These are phyloP conservation scores for Amborella trichopoda DNA, from an alignment of 164 flowering plant species.

Conservation along the genomic window DNA sequence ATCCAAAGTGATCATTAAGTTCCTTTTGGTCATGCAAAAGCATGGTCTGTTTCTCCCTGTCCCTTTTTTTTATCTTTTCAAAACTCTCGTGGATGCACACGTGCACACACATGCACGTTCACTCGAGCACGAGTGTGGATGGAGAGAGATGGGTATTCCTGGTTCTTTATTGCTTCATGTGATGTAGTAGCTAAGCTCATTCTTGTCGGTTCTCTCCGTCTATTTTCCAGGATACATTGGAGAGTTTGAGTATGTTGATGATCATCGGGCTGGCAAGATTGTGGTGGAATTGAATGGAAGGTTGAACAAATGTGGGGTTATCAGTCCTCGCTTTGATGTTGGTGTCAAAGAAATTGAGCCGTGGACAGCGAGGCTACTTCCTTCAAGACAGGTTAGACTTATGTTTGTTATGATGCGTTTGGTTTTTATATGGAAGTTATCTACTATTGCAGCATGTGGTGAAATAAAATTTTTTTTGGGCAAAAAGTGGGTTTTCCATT, in stretches of 20 bases:
- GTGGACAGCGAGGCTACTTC: slow-evolving; percentile 25
- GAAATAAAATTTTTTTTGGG: too few relatives aligned
- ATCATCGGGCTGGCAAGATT: slow-evolving; percentile 21
- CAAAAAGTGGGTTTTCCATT: too few relatives aligned
- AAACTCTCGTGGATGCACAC: too few relatives aligned
- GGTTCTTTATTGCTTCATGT: neutral
- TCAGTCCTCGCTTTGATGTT: slow-evolving; percentile 26
- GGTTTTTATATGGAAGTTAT: too few relatives aligned
- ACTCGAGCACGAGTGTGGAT: too few relatives aligned
- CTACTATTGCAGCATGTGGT: too few relatives aligned
- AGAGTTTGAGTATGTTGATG: slow-evolving; percentile 25
- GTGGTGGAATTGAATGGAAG: slow-evolving; percentile 22
- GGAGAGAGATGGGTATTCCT: too few relatives aligned
- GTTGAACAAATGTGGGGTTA: slow-evolving; percentile 23
- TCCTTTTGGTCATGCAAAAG: slow-evolving; percentile 24
- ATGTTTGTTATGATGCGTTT: neutral
- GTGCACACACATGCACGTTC: too few relatives aligned
- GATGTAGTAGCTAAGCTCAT: neutral
- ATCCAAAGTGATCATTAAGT: slow-evolving; percentile 19
- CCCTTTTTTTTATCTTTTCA: too few relatives aligned
- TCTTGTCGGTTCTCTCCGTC: neutral
- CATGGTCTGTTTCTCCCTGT: too few relatives aligned
- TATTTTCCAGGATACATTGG: slow-evolving; percentile 17
- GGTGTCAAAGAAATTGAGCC: slow-evolving; percentile 21
- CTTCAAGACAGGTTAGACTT: slow-evolving; percentile 22